phyloP scores from a whole-genome alignment of 1,284 basidiomycete genomes.

The Melampsora larici-populina region DNA sequence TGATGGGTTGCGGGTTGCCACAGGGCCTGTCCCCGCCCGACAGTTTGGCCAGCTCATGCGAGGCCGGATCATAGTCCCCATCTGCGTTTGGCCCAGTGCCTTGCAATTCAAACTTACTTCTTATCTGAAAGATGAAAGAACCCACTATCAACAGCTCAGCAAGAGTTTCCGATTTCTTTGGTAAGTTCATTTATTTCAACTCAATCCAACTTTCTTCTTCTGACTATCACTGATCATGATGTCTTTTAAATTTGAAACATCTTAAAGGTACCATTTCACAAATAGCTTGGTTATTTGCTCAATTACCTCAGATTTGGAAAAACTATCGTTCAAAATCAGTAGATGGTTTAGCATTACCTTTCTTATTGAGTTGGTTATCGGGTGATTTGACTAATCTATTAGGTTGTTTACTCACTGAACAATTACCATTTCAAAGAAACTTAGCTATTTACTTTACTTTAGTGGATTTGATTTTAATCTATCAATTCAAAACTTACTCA shows the following conservation, averaged over 20 bases:
- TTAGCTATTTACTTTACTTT: constrained; percentile 29
- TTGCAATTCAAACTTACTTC: too few relatives aligned
- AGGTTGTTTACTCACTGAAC: constrained; percentile 39
- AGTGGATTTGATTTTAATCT: constrained; percentile 26
- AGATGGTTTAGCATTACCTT: constrained; percentile 50
- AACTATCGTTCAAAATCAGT: constrained; percentile 51
- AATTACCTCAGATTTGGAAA: constrained; percentile 53
- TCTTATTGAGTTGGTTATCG: constrained; percentile 47
- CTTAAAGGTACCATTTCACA: constrained; percentile 46
- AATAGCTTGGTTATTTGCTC: constrained; percentile 52
- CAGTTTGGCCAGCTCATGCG: too few relatives aligned
- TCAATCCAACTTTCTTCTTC: too few relatives aligned
- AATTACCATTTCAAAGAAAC: constrained; percentile 28
- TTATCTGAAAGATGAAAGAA: too few relatives aligned
- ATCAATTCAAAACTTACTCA: constrained; percentile 14
- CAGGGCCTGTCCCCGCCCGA: too few relatives aligned
- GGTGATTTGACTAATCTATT: constrained; percentile 33
- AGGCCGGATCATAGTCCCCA: too few relatives aligned
- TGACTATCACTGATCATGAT: too few relatives aligned
- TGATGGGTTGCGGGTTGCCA: too few relatives aligned
- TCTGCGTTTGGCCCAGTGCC: too few relatives aligned
- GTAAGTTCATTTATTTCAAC: neutral
- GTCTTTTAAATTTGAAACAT: too few relatives aligned
- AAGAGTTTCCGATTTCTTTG: neutral
- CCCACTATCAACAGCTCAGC: neutral